Evolutionary conservation across 805 yeast genomes (phyloP), one percentile per base, ranked within the genome.

Genomic region (Lipomyces spencermartinsiae): DNA sequence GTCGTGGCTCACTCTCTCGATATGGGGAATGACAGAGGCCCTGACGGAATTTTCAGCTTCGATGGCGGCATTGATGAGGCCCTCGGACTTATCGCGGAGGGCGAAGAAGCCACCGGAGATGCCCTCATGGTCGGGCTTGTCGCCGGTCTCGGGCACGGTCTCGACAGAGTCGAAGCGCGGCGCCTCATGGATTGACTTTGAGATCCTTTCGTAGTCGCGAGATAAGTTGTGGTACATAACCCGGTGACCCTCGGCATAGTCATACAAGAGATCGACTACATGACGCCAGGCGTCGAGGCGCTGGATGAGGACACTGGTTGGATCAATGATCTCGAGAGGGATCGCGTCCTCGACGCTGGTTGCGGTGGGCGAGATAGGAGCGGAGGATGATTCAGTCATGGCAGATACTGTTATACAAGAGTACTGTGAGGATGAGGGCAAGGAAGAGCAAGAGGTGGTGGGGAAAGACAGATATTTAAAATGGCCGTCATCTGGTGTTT

Each of bases 21-120:
- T 74, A 61, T 80, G 83, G 7, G 87, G 87, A 12, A 82, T 62
- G 12, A 83, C 77, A 33, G 80, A 77, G 7, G 76, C 61, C 69
- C 76, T 78, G 68, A 83, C 74, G 62, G 80, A 73, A 49, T 72
- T 74, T 68, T 82, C 85, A n/a, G 81, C 77, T 57, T 83, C 83
- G 4, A 64, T 63, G 9, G 83, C 77, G 56, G 80, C 76, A 61
- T 75, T 77, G 62, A 78, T 72, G 37, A 81, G 71, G 12, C 66
- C 69, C 46, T 82, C 83, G 37, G 78, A 72, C 61, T 73, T 69
- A 25, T 69, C 62, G 34, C 81, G 76, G 65, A 81, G 60, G 46
- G 70, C 65, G 53, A 71, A 64, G 73, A 81, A 81, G 16, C 79
- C 78, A 49, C 75, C 77, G 43, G 79, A 74, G 56, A 80, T 76